Evolutionary conservation across 768 basidiomycete species (phyloP).

Genomic region (Exidia glandulosa): DNA sequence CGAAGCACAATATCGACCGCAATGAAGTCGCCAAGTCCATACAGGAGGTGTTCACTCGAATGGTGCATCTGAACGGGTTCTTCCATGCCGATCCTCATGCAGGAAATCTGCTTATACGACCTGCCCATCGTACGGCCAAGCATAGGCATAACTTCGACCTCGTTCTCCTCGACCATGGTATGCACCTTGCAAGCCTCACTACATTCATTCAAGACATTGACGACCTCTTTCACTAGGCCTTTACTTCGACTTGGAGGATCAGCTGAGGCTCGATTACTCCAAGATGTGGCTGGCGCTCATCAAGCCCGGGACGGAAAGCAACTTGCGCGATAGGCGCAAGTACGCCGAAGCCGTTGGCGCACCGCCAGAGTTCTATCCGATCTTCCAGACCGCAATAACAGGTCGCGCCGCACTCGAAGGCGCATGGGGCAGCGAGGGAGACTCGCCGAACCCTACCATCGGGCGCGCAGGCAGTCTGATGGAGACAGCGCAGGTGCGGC

Average conservation of each 20-base stretch:
- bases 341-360: slow-evolving; percentile 90
- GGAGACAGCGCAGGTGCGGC: slow-evolving; percentile 59
- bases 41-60: slow-evolving; percentile 79
- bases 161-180: slow-evolving; percentile 81
- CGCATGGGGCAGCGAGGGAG: slow-evolving; percentile 32
- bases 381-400: slow-evolving; percentile 94
- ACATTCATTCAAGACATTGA: slow-evolving; percentile 1
- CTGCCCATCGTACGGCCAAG: slow-evolving; percentile 44
- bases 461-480: slow-evolving; percentile 66
- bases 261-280: slow-evolving; percentile 73
- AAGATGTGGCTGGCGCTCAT: slow-evolving; percentile 89
- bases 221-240: slow-evolving; percentile 31
- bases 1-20: slow-evolving; percentile 73
- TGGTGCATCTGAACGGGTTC: slow-evolving; percentile 87
- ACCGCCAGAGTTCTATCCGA: slow-evolving; percentile 77
- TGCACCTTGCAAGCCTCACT: slow-evolving; percentile 6
- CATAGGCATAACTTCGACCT: slow-evolving; percentile 96
- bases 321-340: slow-evolving; percentile 59
- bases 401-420: slow-evolving; percentile 67
- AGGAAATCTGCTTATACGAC: slow-evolving; percentile 88
- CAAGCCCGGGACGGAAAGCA: slow-evolving; percentile 51
- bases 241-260: slow-evolving; percentile 80
- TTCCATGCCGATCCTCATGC: slow-evolving; percentile 73
- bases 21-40: slow-evolving; percentile 91
- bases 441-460: slow-evolving; percentile 24